These are phyloP conservation scores for Sonneratia alba DNA, from an alignment of 345 rosid genomes.

Conservation along the genomic window DNA sequence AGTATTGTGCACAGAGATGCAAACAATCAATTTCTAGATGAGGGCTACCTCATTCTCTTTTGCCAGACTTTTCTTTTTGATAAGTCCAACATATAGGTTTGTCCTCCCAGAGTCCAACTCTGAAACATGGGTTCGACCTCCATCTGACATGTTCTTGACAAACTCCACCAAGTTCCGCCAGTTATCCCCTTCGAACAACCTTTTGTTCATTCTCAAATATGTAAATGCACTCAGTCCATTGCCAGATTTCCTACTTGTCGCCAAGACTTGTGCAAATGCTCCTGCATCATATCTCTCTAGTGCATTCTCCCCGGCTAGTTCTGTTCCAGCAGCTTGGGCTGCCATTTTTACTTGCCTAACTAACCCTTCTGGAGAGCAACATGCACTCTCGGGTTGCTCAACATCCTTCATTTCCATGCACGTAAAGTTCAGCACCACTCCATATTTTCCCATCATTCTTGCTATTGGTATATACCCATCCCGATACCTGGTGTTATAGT, in stretches of 20 bases:
- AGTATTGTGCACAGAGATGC: slow-evolving; percentile 3
- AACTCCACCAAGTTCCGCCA: slow-evolving; percentile 79
- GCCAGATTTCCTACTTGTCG: slow-evolving; percentile 67
- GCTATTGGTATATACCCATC: slow-evolving; percentile 85
- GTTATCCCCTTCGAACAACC: slow-evolving; percentile 70
- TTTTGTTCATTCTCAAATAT: slow-evolving; percentile 75
- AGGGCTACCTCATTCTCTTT: slow-evolving; percentile 38
- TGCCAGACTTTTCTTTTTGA: slow-evolving; percentile 26
- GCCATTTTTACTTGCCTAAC: slow-evolving; percentile 80
- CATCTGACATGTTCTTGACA: slow-evolving; percentile 69
- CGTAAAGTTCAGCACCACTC: slow-evolving; percentile 73
- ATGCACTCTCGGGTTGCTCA: slow-evolving; percentile 60
- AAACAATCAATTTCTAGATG: slow-evolving; percentile 18
- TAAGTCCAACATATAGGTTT: slow-evolving; percentile 54
- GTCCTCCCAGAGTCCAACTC: slow-evolving; percentile 45
- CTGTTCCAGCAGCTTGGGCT: slow-evolving; percentile 42
- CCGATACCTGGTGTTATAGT: slow-evolving; percentile 60
- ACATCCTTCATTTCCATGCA: slow-evolving; percentile 95
- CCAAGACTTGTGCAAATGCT: slow-evolving; percentile 61
- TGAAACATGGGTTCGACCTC: slow-evolving; percentile 45
- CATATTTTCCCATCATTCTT: slow-evolving; percentile 52
- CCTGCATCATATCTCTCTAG: slow-evolving; percentile 73
- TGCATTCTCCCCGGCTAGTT: slow-evolving; percentile 91
- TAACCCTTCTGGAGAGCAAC: slow-evolving; percentile 87
- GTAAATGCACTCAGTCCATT: slow-evolving; percentile 79